Percentiles rank a stretch among this genome's conserved stretches.
phyloP scores from a whole-genome alignment of 371 early-diverging fungal species.

The Syncephalastrum contaminatum region DNA sequence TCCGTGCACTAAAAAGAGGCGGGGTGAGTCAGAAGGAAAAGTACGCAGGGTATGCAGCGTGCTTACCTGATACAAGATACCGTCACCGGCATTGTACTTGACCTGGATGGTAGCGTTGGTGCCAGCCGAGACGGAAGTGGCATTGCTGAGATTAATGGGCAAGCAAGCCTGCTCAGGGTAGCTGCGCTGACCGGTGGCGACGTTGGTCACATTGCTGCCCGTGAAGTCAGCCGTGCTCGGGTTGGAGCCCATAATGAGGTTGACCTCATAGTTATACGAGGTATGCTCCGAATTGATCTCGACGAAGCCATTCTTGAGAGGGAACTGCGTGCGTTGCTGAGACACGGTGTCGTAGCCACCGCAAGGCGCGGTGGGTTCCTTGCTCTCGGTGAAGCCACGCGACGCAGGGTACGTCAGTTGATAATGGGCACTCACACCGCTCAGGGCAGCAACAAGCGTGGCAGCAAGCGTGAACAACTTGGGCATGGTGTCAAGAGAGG shows the following conservation, averaged over 20 bases:
- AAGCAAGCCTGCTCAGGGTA: slow-evolving; percentile 51
- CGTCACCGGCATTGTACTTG: slow-evolving; percentile 58
- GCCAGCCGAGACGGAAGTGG: slow-evolving; percentile 36
- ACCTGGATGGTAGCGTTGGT: slow-evolving; percentile 58
- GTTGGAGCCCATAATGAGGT: slow-evolving; percentile 37
- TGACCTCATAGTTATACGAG: slow-evolving; percentile 42
- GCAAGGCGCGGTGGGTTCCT: slow-evolving; percentile 53
- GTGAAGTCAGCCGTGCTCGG: slow-evolving; percentile 43
- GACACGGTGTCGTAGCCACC: slow-evolving; percentile 42
- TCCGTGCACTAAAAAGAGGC: slow-evolving; percentile 44
- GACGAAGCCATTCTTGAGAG: slow-evolving; percentile 50
- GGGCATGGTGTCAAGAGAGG: too few relatives aligned
- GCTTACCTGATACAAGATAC: slow-evolving; percentile 52
- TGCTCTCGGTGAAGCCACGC: slow-evolving; percentile 54
- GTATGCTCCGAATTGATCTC: slow-evolving; percentile 50
- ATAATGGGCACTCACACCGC: slow-evolving; percentile 43
- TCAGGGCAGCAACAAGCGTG: slow-evolving; percentile 1
- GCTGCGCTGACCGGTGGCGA: slow-evolving; percentile 28
- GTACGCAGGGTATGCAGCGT: neutral
- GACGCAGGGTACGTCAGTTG: slow-evolving; percentile 48
- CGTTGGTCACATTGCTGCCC: slow-evolving; percentile 11
- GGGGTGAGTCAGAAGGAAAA: neutral
- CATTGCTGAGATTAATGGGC: slow-evolving; percentile 31
- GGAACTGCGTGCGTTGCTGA: slow-evolving; percentile 41
- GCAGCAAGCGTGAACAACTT: slow-evolving; percentile 3